Conservation (phyloP, 768 basidiomycete species). For the Grammothele lineata region DNA sequence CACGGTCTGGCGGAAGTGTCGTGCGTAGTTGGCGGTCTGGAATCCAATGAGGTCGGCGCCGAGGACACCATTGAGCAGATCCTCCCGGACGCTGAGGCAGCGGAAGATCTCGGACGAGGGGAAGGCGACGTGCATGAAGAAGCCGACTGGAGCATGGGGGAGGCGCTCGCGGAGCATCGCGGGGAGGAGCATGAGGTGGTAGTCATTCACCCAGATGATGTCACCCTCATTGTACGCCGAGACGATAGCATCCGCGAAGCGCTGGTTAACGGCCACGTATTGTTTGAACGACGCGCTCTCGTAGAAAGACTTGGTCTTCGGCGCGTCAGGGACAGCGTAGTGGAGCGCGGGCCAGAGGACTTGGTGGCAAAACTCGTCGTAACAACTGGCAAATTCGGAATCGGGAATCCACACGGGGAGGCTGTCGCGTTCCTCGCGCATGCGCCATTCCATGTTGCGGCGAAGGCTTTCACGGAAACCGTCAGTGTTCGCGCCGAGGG, state of each 20-base stretch:
- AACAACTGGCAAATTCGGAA: slow-evolving; percentile 71
- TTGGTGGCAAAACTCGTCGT: slow-evolving; percentile 82
- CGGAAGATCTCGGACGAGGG: slow-evolving; percentile 95
- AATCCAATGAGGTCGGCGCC: slow-evolving; percentile 92
- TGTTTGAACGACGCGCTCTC: slow-evolving; percentile 79
- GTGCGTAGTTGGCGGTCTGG: slow-evolving; percentile 79
- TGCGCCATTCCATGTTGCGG: slow-evolving; percentile 48
- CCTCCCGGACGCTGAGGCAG: slow-evolving; percentile 74
- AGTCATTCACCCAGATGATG: slow-evolving; percentile 92
- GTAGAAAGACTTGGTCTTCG: slow-evolving; percentile 76
- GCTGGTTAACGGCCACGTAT: slow-evolving; percentile 86
- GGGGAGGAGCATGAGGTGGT: slow-evolving; percentile 93
- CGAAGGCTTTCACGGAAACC: slow-evolving; percentile 52
- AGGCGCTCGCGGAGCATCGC: slow-evolving; percentile 71
- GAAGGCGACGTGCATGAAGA: slow-evolving; percentile 97
- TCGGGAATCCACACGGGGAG: slow-evolving; percentile 79
- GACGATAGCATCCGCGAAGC: slow-evolving; percentile 83
- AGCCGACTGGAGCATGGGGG: slow-evolving; percentile 69
- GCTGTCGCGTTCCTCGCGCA: slow-evolving; percentile 36
- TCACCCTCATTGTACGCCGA: slow-evolving; percentile 84
- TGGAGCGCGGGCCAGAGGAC: slow-evolving; percentile 88
- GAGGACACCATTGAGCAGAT: slow-evolving; percentile 84
- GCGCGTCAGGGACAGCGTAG: slow-evolving; percentile 83
- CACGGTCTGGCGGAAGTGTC: slow-evolving; percentile 85
- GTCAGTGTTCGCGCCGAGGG: slow-evolving; percentile 71